Percentiles rank a stretch among this genome's conserved stretches.
Evolutionary conservation across 2,329 filamentous ascomycete species (phyloP).

Genomic region (Colletotrichum sp.): DNA sequence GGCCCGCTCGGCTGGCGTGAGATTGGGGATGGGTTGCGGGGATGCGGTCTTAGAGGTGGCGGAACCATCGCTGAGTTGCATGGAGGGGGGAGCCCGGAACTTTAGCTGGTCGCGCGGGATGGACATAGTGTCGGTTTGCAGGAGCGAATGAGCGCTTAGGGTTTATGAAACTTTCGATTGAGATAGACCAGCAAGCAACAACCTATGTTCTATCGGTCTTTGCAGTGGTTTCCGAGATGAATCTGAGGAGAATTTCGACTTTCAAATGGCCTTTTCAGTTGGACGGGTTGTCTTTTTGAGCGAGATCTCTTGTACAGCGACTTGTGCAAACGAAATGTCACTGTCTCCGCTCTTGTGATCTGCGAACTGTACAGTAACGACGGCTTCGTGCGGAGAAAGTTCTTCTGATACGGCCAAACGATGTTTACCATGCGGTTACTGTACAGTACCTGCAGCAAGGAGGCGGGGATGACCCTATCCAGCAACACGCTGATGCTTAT

Average conservation of each 20-base stretch:
- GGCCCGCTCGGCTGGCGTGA: neutral
- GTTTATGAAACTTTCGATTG: neutral
- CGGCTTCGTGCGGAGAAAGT: neutral
- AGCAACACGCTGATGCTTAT: neutral
- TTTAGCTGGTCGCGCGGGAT: neutral
- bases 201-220: neutral
- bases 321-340: neutral
- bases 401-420: neutral
- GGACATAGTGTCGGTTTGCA: neutral
- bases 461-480: neutral
- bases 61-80: slow-evolving; percentile 17
- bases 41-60: slow-evolving; percentile 4
- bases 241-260: neutral
- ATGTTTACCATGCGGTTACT: neutral
- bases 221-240: neutral
- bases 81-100: neutral
- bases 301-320: neutral
- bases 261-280: neutral
- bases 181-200: neutral
- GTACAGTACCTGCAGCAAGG: neutral
- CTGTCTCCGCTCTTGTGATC: neutral
- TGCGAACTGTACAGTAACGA: neutral
- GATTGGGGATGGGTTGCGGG: neutral
- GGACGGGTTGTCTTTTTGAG: neutral
- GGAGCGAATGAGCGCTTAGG: neutral